Conservation (phyloP, 1,284 basidiomycete genomes). For the Ustilago tritici region DNA sequence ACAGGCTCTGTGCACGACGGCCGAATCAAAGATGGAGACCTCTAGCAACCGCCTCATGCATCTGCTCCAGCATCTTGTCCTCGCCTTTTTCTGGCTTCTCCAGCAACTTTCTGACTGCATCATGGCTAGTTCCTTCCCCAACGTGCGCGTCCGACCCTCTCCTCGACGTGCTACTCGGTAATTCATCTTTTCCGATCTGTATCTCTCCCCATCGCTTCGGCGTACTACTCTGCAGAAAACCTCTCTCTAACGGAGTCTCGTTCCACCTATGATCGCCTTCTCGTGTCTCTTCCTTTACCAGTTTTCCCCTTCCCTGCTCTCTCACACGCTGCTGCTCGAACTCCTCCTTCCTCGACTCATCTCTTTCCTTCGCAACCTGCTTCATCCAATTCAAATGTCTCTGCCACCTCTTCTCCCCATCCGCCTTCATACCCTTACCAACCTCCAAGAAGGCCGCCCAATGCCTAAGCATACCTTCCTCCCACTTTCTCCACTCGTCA, state of each 20-base stretch:
- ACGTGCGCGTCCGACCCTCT: neutral
- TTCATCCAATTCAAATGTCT: neutral
- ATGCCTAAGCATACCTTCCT: slow-evolving; percentile 12
- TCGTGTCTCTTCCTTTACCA: neutral
- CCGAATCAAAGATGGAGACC: neutral
- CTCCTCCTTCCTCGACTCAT: neutral
- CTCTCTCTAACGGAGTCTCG: neutral
- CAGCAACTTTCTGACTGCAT: neutral
- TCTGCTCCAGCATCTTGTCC: neutral
- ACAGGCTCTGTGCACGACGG: neutral
- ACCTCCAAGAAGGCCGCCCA: slow-evolving; percentile 13
- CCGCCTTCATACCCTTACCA: neutral
- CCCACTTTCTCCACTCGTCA: slow-evolving; percentile 5
- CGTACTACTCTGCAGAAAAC: no score
- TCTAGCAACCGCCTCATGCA: neutral
- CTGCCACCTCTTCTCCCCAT: neutral
- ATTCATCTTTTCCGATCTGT: neutral
- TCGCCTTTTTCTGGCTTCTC: neutral
- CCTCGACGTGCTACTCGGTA: neutral
- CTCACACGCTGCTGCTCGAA: neutral
- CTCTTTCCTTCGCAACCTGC: neutral
- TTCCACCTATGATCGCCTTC: neutral
- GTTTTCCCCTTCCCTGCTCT: neutral
- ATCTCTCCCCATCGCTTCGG: neutral
- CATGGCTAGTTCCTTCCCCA: neutral